Base-by-base conservation (phyloP, 306 rosid species). In the Hippophae tibetana region DNA sequence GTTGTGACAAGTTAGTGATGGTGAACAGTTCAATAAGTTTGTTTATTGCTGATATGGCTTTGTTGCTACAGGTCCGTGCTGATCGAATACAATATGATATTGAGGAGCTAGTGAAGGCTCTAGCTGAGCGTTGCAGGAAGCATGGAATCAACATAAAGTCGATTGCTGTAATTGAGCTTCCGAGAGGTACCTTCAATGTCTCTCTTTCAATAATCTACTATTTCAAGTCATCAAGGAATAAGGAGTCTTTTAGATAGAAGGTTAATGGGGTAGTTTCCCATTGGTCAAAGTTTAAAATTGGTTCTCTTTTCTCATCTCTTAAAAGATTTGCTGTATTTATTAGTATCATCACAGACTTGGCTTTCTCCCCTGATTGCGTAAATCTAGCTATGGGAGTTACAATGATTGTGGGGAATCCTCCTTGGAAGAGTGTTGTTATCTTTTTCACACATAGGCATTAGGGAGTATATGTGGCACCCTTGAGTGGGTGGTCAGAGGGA, bases 11-110 rank as follows among this genome's bases (percentile, higher is more conserved):
- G 63, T 43, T 27, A 31, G 43, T 54, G 13, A n/a, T 14, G 43
- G 45, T 67, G 72, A 64, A 47, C 1, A 57, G 57, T 48, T 31
- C 38, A 18, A 18, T 18, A 56, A 57, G 59, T 40, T 60, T 58
- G 59, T 76, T 56, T 50, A 53, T 69, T 50, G 52, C 76, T 78
- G 72, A 83, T 73, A 44, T 61, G 62, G 62, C 38, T 61, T 56
- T 54, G 13, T 65, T 70, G 73, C 72, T 60, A 43, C 63, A 90
- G 98, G 98, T 87, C 58, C 95, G 96, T 54, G 95, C 95, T 79
- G 96, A 90, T 55, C 92, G 95, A 47, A 77, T 90, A 74, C 96
- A 87, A 73, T 77, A 89, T 72, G 89, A 90, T 79, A 82, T 90
- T 46, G 98, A 83, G 68, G 92, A 74, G 73, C 85, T 90, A 69